phyloP scores from a whole-genome alignment of 2,329 filamentous ascomycete species.

The Monilinia aucupariae region DNA sequence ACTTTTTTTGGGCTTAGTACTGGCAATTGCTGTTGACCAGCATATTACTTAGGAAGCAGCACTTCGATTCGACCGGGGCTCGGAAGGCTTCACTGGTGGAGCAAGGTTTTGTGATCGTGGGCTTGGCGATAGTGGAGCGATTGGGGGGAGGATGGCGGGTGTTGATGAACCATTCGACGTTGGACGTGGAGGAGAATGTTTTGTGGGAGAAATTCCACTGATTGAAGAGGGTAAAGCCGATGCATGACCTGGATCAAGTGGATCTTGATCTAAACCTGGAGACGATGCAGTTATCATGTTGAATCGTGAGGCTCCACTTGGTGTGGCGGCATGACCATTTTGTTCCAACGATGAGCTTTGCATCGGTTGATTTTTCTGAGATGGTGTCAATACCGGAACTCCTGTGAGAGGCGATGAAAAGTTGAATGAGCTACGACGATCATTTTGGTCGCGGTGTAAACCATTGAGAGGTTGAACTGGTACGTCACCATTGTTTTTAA shows the following conservation, averaged over 20 bases:
- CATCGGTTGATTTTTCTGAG: slow-evolving; percentile 20
- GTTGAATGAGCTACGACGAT: slow-evolving; percentile 29
- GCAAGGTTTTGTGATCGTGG: slow-evolving; percentile 52
- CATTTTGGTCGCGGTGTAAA: slow-evolving; percentile 22
- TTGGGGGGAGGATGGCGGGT: slow-evolving; percentile 50
- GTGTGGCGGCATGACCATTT: slow-evolving; percentile 16
- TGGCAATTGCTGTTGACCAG: not conserved
- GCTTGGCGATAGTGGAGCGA: slow-evolving; percentile 52
- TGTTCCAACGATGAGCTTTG: slow-evolving; percentile 19
- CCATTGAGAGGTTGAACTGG: slow-evolving; percentile 18
- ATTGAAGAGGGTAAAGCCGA: slow-evolving; percentile 34
- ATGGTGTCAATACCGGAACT: slow-evolving; percentile 31
- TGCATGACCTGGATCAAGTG: slow-evolving; percentile 23
- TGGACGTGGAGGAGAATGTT: slow-evolving; percentile 37
- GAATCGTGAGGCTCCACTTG: slow-evolving; percentile 11
- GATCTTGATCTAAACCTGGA: slow-evolving; percentile 18
- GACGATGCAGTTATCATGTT: slow-evolving; percentile 15
- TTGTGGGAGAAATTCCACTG: slow-evolving; percentile 43
- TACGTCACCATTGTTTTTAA: slow-evolving; percentile 17
- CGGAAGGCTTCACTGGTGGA: slow-evolving; percentile 51
- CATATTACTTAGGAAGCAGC: not conserved
- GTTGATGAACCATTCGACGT: slow-evolving; percentile 27
- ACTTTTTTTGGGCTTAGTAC: not conserved
- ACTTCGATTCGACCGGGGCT: slow-evolving; percentile 16
- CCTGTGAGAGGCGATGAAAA: slow-evolving; percentile 31